These are phyloP conservation scores for Tulasnella sp. DNA, from an alignment of 768 basidiomycete species.

Conservation along the genomic window DNA sequence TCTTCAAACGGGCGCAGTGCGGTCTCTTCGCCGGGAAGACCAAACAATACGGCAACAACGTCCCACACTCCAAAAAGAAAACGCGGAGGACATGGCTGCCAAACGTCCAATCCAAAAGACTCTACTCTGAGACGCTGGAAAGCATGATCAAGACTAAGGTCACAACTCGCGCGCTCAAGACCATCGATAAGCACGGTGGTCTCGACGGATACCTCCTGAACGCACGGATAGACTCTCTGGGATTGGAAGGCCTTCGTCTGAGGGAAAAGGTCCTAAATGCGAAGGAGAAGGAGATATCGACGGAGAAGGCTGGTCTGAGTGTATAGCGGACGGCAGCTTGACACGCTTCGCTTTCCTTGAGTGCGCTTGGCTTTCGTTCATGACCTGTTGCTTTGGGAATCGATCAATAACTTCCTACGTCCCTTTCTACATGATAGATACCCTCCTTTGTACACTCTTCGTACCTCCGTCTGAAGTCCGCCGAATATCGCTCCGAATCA, in stretches of 20 bases:
- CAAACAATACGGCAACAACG: constrained; percentile 76
- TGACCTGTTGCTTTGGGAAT: too few relatives aligned
- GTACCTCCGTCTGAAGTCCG: too few relatives aligned
- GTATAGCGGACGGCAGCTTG: too few relatives aligned
- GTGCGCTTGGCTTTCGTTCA: too few relatives aligned
- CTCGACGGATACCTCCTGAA: constrained; percentile 56
- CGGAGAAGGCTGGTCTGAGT: background rate
- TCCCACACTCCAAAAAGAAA: constrained; percentile 80
- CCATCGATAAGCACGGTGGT: constrained; percentile 76
- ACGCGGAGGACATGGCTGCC: constrained; percentile 82
- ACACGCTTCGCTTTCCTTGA: too few relatives aligned
- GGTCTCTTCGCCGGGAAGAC: constrained; percentile 77
- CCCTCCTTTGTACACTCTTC: too few relatives aligned
- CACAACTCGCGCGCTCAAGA: constrained; percentile 64
- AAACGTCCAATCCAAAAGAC: constrained; percentile 67
- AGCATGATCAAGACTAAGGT: constrained; percentile 52
- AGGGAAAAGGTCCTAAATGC: constrained; percentile 32
- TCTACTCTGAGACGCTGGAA: constrained; percentile 55
- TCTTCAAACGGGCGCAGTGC: constrained; percentile 69
- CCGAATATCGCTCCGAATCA: too few relatives aligned
- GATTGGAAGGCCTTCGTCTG: constrained; percentile 36
- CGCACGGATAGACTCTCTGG: constrained; percentile 28
- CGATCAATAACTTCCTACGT: too few relatives aligned
- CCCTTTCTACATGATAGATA: too few relatives aligned
- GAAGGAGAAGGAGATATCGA: background rate